These are phyloP conservation scores for Saccharomyces hybrid DNA, from an alignment of 1,139 yeast species.

Conservation along the genomic window DNA sequence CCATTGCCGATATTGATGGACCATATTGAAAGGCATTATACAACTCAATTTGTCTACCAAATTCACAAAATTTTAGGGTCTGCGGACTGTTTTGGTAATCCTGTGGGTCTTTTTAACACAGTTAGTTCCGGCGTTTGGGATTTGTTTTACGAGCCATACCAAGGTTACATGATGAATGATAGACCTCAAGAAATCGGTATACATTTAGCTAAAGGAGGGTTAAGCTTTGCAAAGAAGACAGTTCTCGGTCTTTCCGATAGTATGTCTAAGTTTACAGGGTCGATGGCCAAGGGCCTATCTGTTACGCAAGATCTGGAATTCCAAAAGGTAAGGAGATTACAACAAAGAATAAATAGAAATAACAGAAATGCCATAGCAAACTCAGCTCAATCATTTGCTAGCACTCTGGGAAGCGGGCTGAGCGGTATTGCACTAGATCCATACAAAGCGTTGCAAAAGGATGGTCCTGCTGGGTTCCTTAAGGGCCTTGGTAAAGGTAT, in stretches of 20 bases:
- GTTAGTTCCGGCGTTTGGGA: slow-evolving; percentile 93
- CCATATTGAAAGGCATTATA: slow-evolving; percentile 76
- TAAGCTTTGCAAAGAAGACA: slow-evolving; percentile 87
- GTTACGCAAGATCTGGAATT: slow-evolving; percentile 80
- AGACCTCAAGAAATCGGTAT: slow-evolving; percentile 94
- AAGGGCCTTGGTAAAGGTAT: slow-evolving; percentile 93
- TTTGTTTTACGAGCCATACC: slow-evolving; percentile 94
- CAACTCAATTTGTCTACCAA: slow-evolving; percentile 88
- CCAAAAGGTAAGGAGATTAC: slow-evolving; percentile 72
- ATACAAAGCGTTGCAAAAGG: slow-evolving; percentile 74
- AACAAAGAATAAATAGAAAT: slow-evolving; percentile 74
- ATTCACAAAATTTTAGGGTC: slow-evolving; percentile 90
- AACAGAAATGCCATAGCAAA: slow-evolving; percentile 81
- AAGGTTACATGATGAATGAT: slow-evolving; percentile 89
- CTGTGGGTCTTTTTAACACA: slow-evolving; percentile 91
- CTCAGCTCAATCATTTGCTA: slow-evolving; percentile 86
- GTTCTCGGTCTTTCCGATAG: slow-evolving; percentile 94
- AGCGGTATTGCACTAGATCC: slow-evolving; percentile 90
- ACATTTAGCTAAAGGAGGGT: slow-evolving; percentile 91
- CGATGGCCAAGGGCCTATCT: slow-evolving; percentile 88
- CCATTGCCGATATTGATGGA: slow-evolving; percentile 69
- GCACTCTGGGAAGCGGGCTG: slow-evolving; percentile 80
- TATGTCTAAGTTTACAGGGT: slow-evolving; percentile 85
- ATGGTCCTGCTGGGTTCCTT: slow-evolving; percentile 86
- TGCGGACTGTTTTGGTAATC: slow-evolving; percentile 94